Percentiles rank a stretch among this genome's conserved stretches.
Evolutionary conservation across 768 basidiomycete genomes (phyloP).

Genomic region (Favolaschia claudopus): DNA sequence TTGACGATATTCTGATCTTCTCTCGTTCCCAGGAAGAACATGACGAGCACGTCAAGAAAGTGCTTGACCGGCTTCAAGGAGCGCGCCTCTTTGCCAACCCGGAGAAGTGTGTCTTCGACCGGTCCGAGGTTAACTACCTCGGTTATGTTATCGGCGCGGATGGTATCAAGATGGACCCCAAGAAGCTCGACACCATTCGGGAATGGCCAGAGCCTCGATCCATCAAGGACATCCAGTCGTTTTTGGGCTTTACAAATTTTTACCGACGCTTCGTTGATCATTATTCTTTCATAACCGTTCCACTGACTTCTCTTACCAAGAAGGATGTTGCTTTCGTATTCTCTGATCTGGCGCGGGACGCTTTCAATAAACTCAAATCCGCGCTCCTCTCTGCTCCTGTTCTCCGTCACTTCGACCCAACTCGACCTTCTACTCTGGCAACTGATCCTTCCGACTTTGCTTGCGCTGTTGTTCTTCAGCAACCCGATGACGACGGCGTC

Average conservation of each 20-base stretch:
- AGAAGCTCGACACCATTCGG: constrained; percentile 45
- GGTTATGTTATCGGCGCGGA: constrained; percentile 44
- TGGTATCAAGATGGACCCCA: constrained; percentile 45
- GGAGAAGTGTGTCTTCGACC: constrained; percentile 50
- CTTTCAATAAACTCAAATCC: constrained; percentile 36
- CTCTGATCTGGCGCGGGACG: constrained; percentile 1
- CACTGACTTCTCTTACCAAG: constrained; percentile 37
- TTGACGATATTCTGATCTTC: constrained; percentile 55
- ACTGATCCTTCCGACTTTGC: constrained; percentile 44
- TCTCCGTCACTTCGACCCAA: constrained; percentile 41
- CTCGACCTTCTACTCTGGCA: constrained; percentile 31
- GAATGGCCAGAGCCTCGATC: constrained; percentile 46
- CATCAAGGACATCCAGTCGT: constrained; percentile 43
- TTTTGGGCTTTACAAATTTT: constrained; percentile 48
- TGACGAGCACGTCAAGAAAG: constrained; percentile 36
- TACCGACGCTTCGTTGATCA: constrained; percentile 45
- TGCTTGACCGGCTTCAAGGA: constrained; percentile 40
- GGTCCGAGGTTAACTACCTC: constrained; percentile 46
- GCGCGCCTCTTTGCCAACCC: constrained; percentile 43
- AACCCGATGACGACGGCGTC: neutral
- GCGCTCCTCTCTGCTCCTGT: constrained; percentile 31
- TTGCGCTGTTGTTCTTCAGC: constrained; percentile 26
- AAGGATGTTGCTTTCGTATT: constrained; percentile 32
- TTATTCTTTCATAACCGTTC: constrained; percentile 39
- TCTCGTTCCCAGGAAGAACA: constrained; percentile 45